phyloP scores from a whole-genome alignment of 2,329 filamentous ascomycete genomes.

The Didymellaceae sp. region DNA sequence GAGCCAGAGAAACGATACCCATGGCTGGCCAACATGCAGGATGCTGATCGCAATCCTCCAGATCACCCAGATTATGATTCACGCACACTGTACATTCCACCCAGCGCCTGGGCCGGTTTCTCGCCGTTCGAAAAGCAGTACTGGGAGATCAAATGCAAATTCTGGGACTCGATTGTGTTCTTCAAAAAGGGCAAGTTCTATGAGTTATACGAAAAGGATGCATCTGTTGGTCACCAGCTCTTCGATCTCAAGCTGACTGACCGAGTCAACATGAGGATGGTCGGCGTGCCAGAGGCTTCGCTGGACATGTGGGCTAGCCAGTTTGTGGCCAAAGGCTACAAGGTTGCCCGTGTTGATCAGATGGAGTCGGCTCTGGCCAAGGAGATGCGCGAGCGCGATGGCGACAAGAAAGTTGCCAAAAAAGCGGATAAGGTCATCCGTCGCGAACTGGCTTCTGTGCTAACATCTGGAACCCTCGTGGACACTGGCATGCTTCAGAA shows the following conservation, averaged over 20 bases:
- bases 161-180: slow-evolving; percentile 97
- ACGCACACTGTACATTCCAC: slow-evolving; percentile 87
- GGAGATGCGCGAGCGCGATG: slow-evolving; percentile 95
- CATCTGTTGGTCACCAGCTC: slow-evolving; percentile 91
- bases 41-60: slow-evolving; percentile 80
- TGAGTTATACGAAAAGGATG: slow-evolving; percentile 97
- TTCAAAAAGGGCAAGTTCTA: slow-evolving; percentile 99
- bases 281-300: slow-evolving; percentile 93
- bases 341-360: slow-evolving; percentile 95
- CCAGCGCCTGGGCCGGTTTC: slow-evolving; percentile 78
- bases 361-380: slow-evolving; percentile 95
- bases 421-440: slow-evolving; percentile 89
- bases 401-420: slow-evolving; percentile 58
- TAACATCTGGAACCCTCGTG: slow-evolving; percentile 91
- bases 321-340: slow-evolving; percentile 97
- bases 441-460: slow-evolving; percentile 85
- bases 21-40: slow-evolving; percentile 85
- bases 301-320: slow-evolving; percentile 98
- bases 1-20: slow-evolving; percentile 87
- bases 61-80: slow-evolving; percentile 90
- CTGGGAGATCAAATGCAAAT: slow-evolving; percentile 98
- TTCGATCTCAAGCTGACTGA: slow-evolving; percentile 98
- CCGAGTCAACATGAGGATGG: slow-evolving; percentile 99
- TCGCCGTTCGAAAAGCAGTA: slow-evolving; percentile 98
- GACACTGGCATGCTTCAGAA: slow-evolving; percentile 97